Conservation (phyloP, 148 eudicot species). For the Vaccinium darrowii region DNA sequence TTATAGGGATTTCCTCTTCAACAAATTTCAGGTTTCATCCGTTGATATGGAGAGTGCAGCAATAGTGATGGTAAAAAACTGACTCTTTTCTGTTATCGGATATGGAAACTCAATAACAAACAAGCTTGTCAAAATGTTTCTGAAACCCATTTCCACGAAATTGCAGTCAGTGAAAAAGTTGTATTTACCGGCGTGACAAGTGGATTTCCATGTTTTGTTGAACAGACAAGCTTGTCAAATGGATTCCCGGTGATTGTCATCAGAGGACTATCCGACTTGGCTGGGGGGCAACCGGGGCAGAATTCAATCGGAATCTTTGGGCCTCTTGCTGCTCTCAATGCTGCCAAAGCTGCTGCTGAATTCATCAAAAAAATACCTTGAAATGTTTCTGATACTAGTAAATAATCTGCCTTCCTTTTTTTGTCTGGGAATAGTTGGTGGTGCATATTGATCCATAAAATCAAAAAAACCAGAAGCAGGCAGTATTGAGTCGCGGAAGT, state of each 20-base stretch:
- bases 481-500: not conserved
- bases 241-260: conserved; percentile 24
- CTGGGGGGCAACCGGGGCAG: conserved; percentile 25
- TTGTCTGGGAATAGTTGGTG: not conserved
- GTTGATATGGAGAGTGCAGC: conserved; percentile 31
- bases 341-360: conserved; percentile 16
- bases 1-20: conserved; percentile 26
- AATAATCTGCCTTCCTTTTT: not conserved
- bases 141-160: not conserved
- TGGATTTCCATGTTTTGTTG: not conserved
- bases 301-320: conserved; percentile 12
- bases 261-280: conserved; percentile 32
- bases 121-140: not conserved
- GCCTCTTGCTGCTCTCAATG: conserved; percentile 29
- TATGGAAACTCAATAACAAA: not conserved
- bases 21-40: conserved; percentile 24
- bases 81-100: not conserved
- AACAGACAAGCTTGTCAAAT: conserved; percentile 27
- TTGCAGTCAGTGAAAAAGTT: not conserved
- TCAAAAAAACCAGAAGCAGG: not conserved
- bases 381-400: not conserved
- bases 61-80: conserved; percentile 26
- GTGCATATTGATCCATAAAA: not conserved
- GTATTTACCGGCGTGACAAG: not conserved
- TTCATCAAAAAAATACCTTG: conserved; percentile 19